phyloP scores from a whole-genome alignment of 441 rosid species.

The Erodium trifolium region DNA sequence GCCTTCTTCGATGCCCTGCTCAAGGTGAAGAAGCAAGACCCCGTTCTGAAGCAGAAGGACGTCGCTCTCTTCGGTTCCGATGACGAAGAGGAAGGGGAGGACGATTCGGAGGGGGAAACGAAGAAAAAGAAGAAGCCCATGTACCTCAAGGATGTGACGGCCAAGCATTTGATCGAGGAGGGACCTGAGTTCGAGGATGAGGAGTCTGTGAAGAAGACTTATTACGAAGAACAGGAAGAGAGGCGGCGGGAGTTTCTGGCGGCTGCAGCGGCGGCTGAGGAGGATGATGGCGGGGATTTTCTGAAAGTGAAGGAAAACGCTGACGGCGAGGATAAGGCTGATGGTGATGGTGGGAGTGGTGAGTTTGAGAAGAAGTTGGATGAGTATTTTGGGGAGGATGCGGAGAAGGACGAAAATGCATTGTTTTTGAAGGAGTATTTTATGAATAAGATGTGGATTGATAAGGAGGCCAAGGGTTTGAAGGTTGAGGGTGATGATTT shows the following conservation, averaged over 20 bases:
- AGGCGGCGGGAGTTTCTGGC: neutral
- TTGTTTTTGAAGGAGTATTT: conserved; percentile 64
- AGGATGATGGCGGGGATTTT: conserved; percentile 28
- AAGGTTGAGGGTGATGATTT: neutral
- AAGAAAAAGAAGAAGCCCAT: conserved; percentile 3
- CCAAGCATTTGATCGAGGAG: conserved; percentile 7
- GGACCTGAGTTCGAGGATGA: neutral
- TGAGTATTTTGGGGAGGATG: conserved; percentile 55
- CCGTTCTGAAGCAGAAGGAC: neutral
- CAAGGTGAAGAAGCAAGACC: conserved; percentile 3
- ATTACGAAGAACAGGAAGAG: conserved; percentile 6
- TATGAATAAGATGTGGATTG: conserved; percentile 66
- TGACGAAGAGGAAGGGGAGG: neutral
- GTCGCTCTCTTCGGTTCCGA: neutral
- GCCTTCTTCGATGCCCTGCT: neutral
- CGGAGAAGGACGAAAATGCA: conserved; percentile 36
- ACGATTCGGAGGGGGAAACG: conserved; percentile 1
- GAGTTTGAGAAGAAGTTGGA: conserved; percentile 43
- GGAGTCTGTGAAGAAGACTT: neutral
- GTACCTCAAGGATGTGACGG: neutral
- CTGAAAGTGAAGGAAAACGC: conserved; percentile 33
- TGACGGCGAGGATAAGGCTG: conserved; percentile 27
- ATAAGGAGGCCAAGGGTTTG: conserved; percentile 7
- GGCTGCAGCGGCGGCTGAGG: conserved; percentile 14
- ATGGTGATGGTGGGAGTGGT: conserved; percentile 27